Percentiles rank a stretch among this genome's conserved stretches.
Conservation (phyloP, 73 alveolate genomes). For the Paramecium sonneborni region DNA sequence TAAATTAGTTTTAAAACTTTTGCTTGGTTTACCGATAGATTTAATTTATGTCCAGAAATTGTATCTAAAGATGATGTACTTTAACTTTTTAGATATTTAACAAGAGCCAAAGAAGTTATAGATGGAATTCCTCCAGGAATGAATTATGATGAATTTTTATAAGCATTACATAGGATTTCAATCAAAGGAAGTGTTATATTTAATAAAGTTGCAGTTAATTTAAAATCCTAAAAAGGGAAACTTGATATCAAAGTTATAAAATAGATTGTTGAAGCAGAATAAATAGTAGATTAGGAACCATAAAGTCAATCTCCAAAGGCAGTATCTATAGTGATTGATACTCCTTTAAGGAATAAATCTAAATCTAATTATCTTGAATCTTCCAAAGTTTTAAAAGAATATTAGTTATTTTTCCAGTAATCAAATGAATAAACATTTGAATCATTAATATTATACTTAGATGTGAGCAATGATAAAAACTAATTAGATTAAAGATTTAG, state of each 20-base stretch:
- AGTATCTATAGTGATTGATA: background rate
- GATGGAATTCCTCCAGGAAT: conserved; percentile 18
- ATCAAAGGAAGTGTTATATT: background rate
- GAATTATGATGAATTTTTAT: conserved; percentile 6
- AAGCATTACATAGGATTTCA: background rate
- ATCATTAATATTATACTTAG: background rate
- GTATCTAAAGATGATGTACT: background rate
- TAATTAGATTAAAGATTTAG: conserved; percentile 29
- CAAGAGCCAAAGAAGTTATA: background rate
- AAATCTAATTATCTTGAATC: background rate
- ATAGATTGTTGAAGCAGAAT: background rate
- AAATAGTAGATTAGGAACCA: background rate
- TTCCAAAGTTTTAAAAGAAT: background rate
- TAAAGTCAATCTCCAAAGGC: background rate
- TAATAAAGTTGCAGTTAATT: background rate
- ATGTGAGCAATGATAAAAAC: conserved; percentile 31
- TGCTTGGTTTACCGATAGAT: conserved; percentile 22
- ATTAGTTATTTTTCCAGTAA: background rate
- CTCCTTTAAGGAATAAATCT: conserved; percentile 35
- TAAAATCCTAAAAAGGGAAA: background rate
- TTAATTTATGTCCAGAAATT: conserved; percentile 39
- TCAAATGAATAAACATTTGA: conserved; percentile 14
- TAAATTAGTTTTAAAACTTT: background rate
- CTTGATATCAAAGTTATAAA: background rate
- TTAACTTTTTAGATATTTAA: background rate